Evolutionary conservation across 495 filamentous ascomycete genomes (phyloP).

Genomic region (Hyaloscypha finlandica): DNA sequence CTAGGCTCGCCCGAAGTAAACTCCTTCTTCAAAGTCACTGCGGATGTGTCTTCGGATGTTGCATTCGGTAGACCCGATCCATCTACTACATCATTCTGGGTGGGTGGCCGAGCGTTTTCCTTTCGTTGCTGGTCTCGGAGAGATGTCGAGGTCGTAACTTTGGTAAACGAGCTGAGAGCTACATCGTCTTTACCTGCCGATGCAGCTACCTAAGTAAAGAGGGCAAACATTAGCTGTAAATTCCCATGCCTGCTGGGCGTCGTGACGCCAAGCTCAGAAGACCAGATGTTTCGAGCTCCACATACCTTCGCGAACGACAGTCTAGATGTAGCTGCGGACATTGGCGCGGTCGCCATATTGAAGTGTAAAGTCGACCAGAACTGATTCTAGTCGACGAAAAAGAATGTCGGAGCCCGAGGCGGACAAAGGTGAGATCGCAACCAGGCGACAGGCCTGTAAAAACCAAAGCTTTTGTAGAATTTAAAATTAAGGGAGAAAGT

Average conservation of each 20-base stretch:
- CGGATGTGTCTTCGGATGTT: not conserved
- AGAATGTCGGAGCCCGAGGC: conserved; percentile 29
- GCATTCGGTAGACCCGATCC: not conserved
- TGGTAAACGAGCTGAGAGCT: conserved; percentile 31
- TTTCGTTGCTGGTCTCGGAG: conserved; percentile 22
- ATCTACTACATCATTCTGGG: conserved; percentile 12
- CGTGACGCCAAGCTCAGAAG: not conserved
- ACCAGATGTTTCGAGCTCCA: not conserved
- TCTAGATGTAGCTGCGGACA: conserved; percentile 45
- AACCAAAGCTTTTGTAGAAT: conserved; percentile 22
- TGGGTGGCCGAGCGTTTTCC: conserved; percentile 22
- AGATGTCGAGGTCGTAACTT: conserved; percentile 22
- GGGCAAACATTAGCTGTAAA: conserved; percentile 1
- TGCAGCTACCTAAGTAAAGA: conserved; percentile 50
- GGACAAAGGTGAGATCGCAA: conserved; percentile 31
- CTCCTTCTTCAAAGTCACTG: not conserved
- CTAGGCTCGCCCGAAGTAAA: not conserved
- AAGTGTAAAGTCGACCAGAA: conserved; percentile 9
- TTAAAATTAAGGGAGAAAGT: conserved; percentile 34
- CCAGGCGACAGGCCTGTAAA: conserved; percentile 29
- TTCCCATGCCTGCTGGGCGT: not conserved
- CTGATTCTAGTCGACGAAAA: conserved; percentile 20
- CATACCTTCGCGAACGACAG: conserved; percentile 61
- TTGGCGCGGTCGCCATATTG: conserved; percentile 44
- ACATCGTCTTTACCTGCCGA: conserved; percentile 50